Base-by-base conservation (phyloP, 2,329 filamentous ascomycete species). In the Bipolaris cookei region DNA sequence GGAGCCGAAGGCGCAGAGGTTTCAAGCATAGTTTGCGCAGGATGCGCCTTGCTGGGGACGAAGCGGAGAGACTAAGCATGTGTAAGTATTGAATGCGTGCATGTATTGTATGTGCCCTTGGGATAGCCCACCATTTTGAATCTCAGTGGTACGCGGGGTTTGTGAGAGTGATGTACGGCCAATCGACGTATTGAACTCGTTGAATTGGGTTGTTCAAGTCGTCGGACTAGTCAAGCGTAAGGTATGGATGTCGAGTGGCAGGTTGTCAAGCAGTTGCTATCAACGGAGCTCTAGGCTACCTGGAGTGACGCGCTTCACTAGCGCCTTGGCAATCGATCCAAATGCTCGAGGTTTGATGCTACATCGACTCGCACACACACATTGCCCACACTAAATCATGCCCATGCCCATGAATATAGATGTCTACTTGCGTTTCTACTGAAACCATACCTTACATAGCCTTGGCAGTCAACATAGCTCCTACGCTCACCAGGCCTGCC, bases 1-100 rank as follows among this genome's bases (percentile, higher is more conserved):
- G 93, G 93, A 14, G 92, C 94, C 1, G 94, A 97, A 67, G 95
- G 95, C 3, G 95, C 95, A 54, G 74, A 84, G 77, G 56, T 83
- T 69, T 68, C 71, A 57, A 69, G 80, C 86, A 85, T 83, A 67
- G 83, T 86, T 69, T 70, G 64, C 49, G 73, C 70, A 35, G 87
- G 79, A 82, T 94, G 86, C 66, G 82, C 74, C 70, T 87, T 78
- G 59, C 87, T 77, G 75, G 95, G 95, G 67, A 91, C 87, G 80
- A 99, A 90, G 81, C 92, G 92, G 85, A 98, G 90, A 73, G 91
- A 90, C 91, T 96, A 77, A 14, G 21, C 7, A 14, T 37, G 43
- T 34, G 50, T 57, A 28, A 57, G 38, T 38, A 44, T 18, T 38
- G 25, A 5, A 49, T 39, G 23, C 18, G 10, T 35, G 18, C 37